Base-by-base conservation (phyloP, 2,329 filamentous ascomycete genomes). In the Colletotrichum kahawae region DNA sequence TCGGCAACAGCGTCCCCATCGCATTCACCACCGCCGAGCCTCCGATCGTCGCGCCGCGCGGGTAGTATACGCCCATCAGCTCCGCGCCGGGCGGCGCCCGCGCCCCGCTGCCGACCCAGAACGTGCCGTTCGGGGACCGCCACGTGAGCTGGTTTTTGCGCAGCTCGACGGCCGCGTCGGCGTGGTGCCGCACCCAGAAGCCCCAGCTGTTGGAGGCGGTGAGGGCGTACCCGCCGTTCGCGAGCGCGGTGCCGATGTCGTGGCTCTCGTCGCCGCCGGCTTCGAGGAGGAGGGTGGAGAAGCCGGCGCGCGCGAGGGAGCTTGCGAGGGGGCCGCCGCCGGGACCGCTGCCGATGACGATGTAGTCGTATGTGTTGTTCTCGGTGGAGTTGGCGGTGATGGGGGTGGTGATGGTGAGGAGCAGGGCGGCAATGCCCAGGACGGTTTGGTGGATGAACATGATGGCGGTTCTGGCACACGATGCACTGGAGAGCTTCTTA, bases 21-120 rank as follows among this genome's bases (percentile, higher is more conserved):
- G 90, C 91, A 54, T 92, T 92, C 81, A 93, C 92, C 5, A 89
- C 87, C 2, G 90, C 88, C 81, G 88, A 89, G 0, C 87, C 87
- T 5, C 87, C 87, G 0, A 89, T 81, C 0, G 87, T 85, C 7
- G 84, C 86, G 0, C 86, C 84, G 4, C 87, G 84, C 1, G 87
- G 88, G 70, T 89, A 89, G 68, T 85, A 80, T 8, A 86, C 83
- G 9, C 87, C 87, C 62, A 87, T 81, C 60, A 83, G 82, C 59
- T 81, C 81, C 1, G 87, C 82, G 2, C 80, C 85, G 1, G 78
- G 76, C 0, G 87, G 87, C 1, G 86, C 66, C 7, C 34, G 54
- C 54, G n/a, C 38, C 13, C 27, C 65, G 5, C 24, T 63, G 18
- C 74, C 76, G 24, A 78, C 72, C 69, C 73, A 87, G 10, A 82